Percentiles rank a stretch among this genome's conserved stretches.
These are phyloP conservation scores for Penicillium turbatum DNA, from an alignment of 495 filamentous ascomycete genomes.

Conservation along the genomic window DNA sequence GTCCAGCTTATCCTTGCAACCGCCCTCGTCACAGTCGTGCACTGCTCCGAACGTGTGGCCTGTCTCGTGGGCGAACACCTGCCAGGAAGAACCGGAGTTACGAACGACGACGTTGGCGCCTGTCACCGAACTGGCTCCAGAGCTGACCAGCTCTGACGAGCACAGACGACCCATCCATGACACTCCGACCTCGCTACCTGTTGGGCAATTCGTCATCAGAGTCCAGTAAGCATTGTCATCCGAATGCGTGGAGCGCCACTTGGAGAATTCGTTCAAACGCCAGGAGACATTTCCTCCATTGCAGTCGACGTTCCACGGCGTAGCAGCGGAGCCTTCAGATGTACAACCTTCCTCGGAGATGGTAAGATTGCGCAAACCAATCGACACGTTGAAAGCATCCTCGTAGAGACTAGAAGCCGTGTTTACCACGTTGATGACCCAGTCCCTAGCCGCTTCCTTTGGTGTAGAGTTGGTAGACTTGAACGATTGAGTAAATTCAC, in stretches of 20 bases:
- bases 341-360: conserved; percentile 68
- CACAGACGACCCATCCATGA: conserved; percentile 93
- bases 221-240: conserved; percentile 94
- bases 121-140: conserved; percentile 60
- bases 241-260: conserved; percentile 69
- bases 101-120: conserved; percentile 88
- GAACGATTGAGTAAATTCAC: conserved; percentile 73
- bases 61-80: conserved; percentile 93
- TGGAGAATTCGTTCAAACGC: conserved; percentile 82
- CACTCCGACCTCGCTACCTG: conserved; percentile 81
- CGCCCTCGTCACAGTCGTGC: conserved; percentile 73
- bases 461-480: conserved; percentile 33
- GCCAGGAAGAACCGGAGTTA: conserved; percentile 77
- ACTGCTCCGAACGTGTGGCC: conserved; percentile 96
- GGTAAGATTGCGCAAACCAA: conserved; percentile 82
- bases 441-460: conserved; percentile 54
- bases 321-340: conserved; percentile 53
- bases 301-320: conserved; percentile 82
- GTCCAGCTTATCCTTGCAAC: conserved; percentile 60
- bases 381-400: conserved; percentile 85
- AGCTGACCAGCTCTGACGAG: conserved; percentile 50
- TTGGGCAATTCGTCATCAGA: conserved; percentile 79
- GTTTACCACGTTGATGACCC: conserved; percentile 82
- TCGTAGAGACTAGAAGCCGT: conserved; percentile 83
- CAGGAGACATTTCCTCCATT: conserved; percentile 60